Conservation (phyloP, 495 filamentous ascomycete genomes). For the Extremus antarcticus region DNA sequence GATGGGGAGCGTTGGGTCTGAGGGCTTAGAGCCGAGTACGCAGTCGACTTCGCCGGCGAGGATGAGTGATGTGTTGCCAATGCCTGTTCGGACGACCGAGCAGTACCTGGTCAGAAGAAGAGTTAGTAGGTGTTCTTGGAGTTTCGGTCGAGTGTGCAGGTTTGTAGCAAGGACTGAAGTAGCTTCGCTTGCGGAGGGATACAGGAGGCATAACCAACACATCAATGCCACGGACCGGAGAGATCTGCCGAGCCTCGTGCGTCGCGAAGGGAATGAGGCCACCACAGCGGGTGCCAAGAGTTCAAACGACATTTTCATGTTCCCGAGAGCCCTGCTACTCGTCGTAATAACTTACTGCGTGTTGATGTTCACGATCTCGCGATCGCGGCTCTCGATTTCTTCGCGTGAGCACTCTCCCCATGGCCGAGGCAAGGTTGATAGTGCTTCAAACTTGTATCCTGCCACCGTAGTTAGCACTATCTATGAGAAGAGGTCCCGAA, state of each 20-base stretch:
- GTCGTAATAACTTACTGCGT: too few relatives aligned
- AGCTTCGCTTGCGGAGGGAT: too few relatives aligned
- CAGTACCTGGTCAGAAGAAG: too few relatives aligned
- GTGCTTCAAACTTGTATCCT: slow-evolving; percentile 95
- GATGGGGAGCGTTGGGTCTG: slow-evolving; percentile 50
- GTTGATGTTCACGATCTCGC: slow-evolving; percentile 67
- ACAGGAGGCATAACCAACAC: too few relatives aligned
- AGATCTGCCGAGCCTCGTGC: too few relatives aligned
- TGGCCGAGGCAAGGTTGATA: slow-evolving; percentile 58
- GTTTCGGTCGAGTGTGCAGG: slow-evolving; percentile 54
- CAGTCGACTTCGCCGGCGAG: slow-evolving; percentile 96
- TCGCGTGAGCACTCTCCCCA: slow-evolving; percentile 63
- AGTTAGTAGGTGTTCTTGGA: slow-evolving; percentile 78
- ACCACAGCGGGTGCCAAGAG: too few relatives aligned
- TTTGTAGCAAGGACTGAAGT: too few relatives aligned
- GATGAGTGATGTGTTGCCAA: slow-evolving; percentile 59
- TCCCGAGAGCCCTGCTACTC: too few relatives aligned
- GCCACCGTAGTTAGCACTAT: not conserved
- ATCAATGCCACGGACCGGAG: too few relatives aligned
- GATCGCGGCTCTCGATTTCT: slow-evolving; percentile 64
- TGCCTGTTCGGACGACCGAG: slow-evolving; percentile 76
- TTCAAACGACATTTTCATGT: too few relatives aligned
- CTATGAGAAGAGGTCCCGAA: too few relatives aligned
- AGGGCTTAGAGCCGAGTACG: slow-evolving; percentile 75
- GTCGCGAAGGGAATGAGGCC: too few relatives aligned